Percentiles rank a stretch among this genome's conserved stretches.
Conservation (phyloP, 257 asterid species). For the Penstemon eatonii region DNA sequence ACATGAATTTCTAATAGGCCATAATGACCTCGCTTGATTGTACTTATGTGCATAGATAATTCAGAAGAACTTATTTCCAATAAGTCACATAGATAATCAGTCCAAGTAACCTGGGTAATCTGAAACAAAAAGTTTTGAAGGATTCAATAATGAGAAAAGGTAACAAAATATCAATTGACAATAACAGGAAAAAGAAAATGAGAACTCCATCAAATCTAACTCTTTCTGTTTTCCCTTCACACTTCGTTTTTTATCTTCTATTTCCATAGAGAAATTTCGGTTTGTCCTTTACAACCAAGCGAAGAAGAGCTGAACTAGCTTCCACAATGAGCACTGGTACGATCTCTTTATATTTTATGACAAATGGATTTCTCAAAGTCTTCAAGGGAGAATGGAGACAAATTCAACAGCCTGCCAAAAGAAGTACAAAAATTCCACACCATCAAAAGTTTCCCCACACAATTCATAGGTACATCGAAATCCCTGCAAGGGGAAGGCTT, state of each 20-base stretch:
- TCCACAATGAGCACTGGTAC: constrained; percentile 71
- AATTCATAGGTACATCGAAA: constrained; percentile 70
- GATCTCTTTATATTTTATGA: constrained; percentile 51
- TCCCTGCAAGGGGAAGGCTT: constrained; percentile 71
- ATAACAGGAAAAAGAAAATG: constrained; percentile 17
- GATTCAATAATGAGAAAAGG: constrained; percentile 17
- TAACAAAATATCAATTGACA: constrained; percentile 8
- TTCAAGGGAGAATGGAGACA: constrained; percentile 89
- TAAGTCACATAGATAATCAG: constrained; percentile 75
- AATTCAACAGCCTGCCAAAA: constrained; percentile 64
- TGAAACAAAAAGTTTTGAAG: constrained; percentile 36
- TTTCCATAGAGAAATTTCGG: constrained; percentile 47
- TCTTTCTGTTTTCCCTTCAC: constrained; percentile 53
- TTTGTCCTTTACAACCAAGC: constrained; percentile 69
- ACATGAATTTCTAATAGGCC: constrained; percentile 60
- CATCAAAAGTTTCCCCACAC: constrained; percentile 86
- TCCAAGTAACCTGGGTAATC: constrained; percentile 78
- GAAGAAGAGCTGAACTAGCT: constrained; percentile 74
- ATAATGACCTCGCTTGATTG: constrained; percentile 79
- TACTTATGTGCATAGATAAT: constrained; percentile 52
- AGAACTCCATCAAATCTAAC: neutral
- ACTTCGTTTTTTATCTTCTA: constrained; percentile 61
- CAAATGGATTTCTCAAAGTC: constrained; percentile 86
- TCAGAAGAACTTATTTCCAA: constrained; percentile 57
- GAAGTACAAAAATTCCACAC: constrained; percentile 91